These are phyloP conservation scores for Nephelium lappaceum DNA, from an alignment of 345 rosid genomes.

Conservation along the genomic window DNA sequence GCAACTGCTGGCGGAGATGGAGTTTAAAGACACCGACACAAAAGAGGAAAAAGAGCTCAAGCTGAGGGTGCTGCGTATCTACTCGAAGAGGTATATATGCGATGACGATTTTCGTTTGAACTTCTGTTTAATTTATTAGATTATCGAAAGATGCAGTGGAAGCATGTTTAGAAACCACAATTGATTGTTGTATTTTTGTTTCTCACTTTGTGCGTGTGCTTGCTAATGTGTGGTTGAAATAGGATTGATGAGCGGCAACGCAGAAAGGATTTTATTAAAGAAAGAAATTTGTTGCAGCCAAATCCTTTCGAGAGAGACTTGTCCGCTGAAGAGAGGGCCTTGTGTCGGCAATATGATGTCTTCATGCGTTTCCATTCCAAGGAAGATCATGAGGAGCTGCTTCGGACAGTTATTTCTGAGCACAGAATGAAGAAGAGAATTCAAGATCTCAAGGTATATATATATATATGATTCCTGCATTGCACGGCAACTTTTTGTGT, in stretches of 20 bases:
- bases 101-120: background rate
- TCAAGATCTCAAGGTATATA: conserved; percentile 70
- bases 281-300: conserved; percentile 74
- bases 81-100: conserved; percentile 80
- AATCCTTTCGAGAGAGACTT: conserved; percentile 77
- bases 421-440: conserved; percentile 73
- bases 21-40: conserved; percentile 81
- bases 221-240: conserved; percentile 13
- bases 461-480: background rate
- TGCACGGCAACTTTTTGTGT: too few relatives aligned
- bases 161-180: background rate
- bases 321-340: conserved; percentile 68
- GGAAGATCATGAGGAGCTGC: conserved; percentile 86
- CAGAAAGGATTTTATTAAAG: conserved; percentile 86
- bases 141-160: too few relatives aligned
- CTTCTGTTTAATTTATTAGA: too few relatives aligned
- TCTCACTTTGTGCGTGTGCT: background rate
- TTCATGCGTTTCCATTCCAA: conserved; percentile 94
- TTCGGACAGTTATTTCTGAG: conserved; percentile 68
- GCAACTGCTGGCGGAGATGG: conserved; percentile 95
- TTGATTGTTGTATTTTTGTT: too few relatives aligned
- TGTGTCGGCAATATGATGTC: conserved; percentile 70
- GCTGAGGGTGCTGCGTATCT: conserved; percentile 77
- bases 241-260: conserved; percentile 96
- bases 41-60: conserved; percentile 86